A percentile compares a stretch with the other conserved stretches of the same genome.
Evolutionary conservation across 257 asterid genomes (phyloP).

Genomic region (Ophiorrhiza pumila): DNA sequence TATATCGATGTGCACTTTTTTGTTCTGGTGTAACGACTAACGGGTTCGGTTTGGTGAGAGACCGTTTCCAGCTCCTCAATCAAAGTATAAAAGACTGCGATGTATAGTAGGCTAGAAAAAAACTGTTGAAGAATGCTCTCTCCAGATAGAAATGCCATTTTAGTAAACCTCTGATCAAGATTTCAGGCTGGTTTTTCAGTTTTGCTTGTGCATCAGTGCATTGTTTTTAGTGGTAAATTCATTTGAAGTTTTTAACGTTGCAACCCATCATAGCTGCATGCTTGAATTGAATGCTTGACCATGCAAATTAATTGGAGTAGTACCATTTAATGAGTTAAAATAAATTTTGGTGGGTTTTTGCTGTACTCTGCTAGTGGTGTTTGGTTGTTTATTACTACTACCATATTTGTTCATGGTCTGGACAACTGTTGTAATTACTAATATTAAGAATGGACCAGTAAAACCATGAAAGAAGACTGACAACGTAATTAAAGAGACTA

Average conservation of each 20-base stretch:
- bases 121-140: too few relatives aligned
- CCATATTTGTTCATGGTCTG: background rate
- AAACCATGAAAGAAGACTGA: conserved; percentile 10
- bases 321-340: background rate
- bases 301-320: background rate
- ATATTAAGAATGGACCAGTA: conserved; percentile 9
- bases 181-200: background rate
- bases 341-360: conserved; percentile 1
- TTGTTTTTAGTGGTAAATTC: too few relatives aligned
- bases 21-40: too few relatives aligned
- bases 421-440: background rate
- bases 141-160: background rate
- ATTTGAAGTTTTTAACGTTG: too few relatives aligned
- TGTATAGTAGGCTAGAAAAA: too few relatives aligned
- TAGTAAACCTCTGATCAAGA: too few relatives aligned
- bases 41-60: background rate
- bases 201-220: too few relatives aligned
- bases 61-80: background rate
- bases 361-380: background rate
- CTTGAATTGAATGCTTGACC: background rate
- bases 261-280: too few relatives aligned
- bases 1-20: too few relatives aligned
- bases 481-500: background rate
- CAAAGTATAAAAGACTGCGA: background rate
- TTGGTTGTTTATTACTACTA: background rate